phyloP scores from a whole-genome alignment of 2,329 filamentous ascomycete species.

The Exophiala alcalophila region DNA sequence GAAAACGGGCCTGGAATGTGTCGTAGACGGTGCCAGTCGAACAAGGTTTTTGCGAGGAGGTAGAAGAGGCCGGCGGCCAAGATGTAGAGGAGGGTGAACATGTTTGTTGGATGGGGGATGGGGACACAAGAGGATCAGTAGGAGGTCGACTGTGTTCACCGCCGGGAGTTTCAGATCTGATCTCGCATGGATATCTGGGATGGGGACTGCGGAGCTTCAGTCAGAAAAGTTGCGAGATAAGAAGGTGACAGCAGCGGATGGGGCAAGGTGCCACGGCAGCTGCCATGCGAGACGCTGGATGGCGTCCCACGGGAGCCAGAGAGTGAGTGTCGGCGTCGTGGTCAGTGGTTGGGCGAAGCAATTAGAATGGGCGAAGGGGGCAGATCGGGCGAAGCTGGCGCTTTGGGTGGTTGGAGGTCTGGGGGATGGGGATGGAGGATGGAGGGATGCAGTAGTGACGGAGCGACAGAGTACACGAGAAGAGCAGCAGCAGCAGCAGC shows the following conservation, averaged over 20 bases:
- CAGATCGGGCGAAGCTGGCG: too few relatives aligned
- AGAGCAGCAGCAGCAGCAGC: too few relatives aligned
- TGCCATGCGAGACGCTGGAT: conserved; percentile 4
- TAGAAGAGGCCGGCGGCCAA: conserved; percentile 5
- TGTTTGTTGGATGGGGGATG: conserved; percentile 10
- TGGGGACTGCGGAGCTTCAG: conserved; percentile 3
- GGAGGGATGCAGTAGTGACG: too few relatives aligned
- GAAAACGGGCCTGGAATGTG: conserved; percentile 20
- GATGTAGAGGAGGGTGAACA: conserved; percentile 11
- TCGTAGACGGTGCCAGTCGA: conserved; percentile 16
- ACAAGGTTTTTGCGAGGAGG: conserved; percentile 6
- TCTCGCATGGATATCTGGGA: conserved; percentile 7
- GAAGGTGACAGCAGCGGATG: conserved; percentile 9
- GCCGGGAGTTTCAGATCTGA: conserved; percentile 14
- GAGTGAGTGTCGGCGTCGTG: too few relatives aligned
- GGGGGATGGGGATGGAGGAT: too few relatives aligned
- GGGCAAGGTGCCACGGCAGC: conserved; percentile 11
- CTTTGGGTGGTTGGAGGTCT: too few relatives aligned
- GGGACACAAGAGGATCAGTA: conserved; percentile 10
- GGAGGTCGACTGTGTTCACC: conserved; percentile 14
- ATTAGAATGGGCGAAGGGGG: too few relatives aligned
- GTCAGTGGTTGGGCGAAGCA: too few relatives aligned
- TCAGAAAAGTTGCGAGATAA: conserved; percentile 1
- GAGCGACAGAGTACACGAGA: too few relatives aligned
- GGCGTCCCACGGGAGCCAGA: too few relatives aligned